phyloP scores from a whole-genome alignment of 331 rosid genomes.

The Rhamnella rubrinervis region DNA sequence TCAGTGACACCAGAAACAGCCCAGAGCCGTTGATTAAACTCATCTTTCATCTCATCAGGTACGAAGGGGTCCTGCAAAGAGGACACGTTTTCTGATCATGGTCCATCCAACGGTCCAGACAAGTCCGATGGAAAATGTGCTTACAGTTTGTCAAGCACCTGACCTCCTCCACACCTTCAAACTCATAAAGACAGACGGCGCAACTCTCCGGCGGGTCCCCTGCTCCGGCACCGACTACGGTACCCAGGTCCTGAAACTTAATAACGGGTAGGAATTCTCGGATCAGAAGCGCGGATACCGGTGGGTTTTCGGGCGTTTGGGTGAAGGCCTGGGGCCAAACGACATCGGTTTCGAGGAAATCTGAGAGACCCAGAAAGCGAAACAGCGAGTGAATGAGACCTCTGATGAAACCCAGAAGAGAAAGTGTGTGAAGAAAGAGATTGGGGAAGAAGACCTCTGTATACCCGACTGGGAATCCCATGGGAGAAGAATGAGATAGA shows the following conservation, averaged over 20 bases:
- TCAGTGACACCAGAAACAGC: conserved; percentile 67
- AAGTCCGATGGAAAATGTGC: conserved; percentile 80
- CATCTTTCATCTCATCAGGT: conserved; percentile 63
- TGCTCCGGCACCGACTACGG: background rate
- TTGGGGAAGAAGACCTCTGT: conserved; percentile 71
- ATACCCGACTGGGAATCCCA: conserved; percentile 93
- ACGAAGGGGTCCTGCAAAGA: conserved; percentile 74
- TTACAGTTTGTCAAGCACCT: conserved; percentile 75
- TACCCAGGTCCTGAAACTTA: conserved; percentile 37
- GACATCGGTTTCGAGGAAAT: conserved; percentile 58
- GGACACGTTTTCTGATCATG: conserved; percentile 93
- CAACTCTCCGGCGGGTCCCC: conserved; percentile 49
- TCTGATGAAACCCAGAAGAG: conserved; percentile 67
- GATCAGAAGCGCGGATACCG: conserved; percentile 64
- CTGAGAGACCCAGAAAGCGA: conserved; percentile 69
- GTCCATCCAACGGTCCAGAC: conserved; percentile 97
- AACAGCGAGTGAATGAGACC: conserved; percentile 60
- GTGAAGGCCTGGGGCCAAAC: conserved; percentile 36
- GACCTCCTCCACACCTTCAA: conserved; percentile 72
- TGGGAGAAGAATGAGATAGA: conserved; percentile 25
- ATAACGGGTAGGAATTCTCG: conserved; percentile 69
- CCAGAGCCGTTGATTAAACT: conserved; percentile 80
- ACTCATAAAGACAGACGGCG: conserved; percentile 79
- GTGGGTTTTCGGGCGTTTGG: conserved; percentile 35
- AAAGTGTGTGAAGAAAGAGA: conserved; percentile 59